A percentile compares a stretch with the other conserved stretches of the same genome.
phyloP scores from a whole-genome alignment of 2,329 filamentous ascomycete genomes.

The Drechslera avenae region DNA sequence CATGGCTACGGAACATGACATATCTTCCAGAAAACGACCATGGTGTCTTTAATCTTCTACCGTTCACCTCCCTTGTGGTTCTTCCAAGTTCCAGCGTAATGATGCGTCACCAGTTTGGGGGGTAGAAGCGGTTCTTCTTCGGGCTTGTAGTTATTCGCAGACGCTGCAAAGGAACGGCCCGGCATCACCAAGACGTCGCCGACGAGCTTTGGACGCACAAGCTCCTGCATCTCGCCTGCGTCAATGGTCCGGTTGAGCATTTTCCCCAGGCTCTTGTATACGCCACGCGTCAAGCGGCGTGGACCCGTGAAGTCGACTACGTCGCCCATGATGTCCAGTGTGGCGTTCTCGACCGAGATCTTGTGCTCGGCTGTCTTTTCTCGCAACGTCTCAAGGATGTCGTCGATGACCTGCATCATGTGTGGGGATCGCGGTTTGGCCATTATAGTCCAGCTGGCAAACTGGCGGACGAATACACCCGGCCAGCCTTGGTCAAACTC shows the following conservation, averaged over 20 bases:
- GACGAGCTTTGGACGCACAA: slow-evolving; percentile 35
- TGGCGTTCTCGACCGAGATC: slow-evolving; percentile 22
- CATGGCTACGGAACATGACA: background rate
- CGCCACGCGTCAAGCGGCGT: slow-evolving; percentile 29
- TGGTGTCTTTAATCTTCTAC: too few species aligned
- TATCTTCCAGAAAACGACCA: too few species aligned
- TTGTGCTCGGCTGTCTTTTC: slow-evolving; percentile 16
- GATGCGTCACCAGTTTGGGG: slow-evolving; percentile 20
- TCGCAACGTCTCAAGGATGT: slow-evolving; percentile 29
- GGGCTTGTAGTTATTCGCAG: slow-evolving; percentile 17
- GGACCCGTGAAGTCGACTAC: slow-evolving; percentile 41
- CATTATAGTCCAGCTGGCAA: slow-evolving; percentile 43
- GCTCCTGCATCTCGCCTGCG: slow-evolving; percentile 21
- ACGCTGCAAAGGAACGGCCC: slow-evolving; percentile 22
- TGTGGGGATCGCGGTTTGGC: slow-evolving; percentile 30
- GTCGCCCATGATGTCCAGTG: slow-evolving; percentile 30
- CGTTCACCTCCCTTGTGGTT: slow-evolving; percentile 24
- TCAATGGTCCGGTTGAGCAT: slow-evolving; percentile 19
- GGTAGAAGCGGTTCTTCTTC: slow-evolving; percentile 12
- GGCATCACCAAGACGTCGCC: slow-evolving; percentile 35
- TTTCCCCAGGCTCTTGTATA: slow-evolving; percentile 32
- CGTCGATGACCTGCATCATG: slow-evolving; percentile 33
- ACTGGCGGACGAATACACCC: slow-evolving; percentile 26
- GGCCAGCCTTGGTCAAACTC: slow-evolving; percentile 45
- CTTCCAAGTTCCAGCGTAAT: slow-evolving; percentile 31